phyloP scores from a whole-genome alignment of 2,329 filamentous ascomycete species.

The Xylariaceae sp. region DNA sequence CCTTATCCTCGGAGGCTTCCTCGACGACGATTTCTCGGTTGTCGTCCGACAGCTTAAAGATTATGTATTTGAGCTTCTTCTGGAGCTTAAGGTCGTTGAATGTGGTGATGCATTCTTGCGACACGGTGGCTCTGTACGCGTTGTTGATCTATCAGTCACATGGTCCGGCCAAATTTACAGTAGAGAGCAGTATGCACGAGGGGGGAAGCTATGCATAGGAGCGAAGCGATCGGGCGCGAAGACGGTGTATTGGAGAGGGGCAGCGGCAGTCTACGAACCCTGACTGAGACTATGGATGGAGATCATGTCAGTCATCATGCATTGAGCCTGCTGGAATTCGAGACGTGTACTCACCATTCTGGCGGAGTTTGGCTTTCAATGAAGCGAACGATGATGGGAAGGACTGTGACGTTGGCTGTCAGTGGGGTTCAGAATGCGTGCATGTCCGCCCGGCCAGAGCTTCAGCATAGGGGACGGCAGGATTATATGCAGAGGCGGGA shows the following conservation, averaged over 20 bases:
- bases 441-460: too few relatives aligned
- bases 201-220: neutral
- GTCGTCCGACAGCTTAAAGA: constrained; percentile 83
- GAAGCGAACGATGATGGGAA: constrained; percentile 17
- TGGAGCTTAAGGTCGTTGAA: constrained; percentile 82
- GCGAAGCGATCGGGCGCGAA: constrained; percentile 10
- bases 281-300: constrained; percentile 56
- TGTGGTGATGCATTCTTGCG: constrained; percentile 63
- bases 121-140: constrained; percentile 60
- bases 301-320: constrained; percentile 18
- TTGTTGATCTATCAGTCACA: neutral
- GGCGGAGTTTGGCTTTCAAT: constrained; percentile 15
- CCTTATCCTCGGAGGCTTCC: constrained; percentile 60
- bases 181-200: neutral
- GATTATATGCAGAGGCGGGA: constrained; percentile 3
- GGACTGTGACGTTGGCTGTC: constrained; percentile 22
- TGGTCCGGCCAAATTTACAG: neutral
- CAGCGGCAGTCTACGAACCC: constrained; percentile 46
- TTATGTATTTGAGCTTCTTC: constrained; percentile 80
- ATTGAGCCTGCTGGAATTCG: neutral
- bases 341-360: constrained; percentile 24
- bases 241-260: constrained; percentile 4
- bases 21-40: constrained; percentile 79
- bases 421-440: constrained; percentile 12
- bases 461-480: too few relatives aligned